phyloP scores from a whole-genome alignment of 805 yeast genomes.

The Metschnikowia shivogae region DNA sequence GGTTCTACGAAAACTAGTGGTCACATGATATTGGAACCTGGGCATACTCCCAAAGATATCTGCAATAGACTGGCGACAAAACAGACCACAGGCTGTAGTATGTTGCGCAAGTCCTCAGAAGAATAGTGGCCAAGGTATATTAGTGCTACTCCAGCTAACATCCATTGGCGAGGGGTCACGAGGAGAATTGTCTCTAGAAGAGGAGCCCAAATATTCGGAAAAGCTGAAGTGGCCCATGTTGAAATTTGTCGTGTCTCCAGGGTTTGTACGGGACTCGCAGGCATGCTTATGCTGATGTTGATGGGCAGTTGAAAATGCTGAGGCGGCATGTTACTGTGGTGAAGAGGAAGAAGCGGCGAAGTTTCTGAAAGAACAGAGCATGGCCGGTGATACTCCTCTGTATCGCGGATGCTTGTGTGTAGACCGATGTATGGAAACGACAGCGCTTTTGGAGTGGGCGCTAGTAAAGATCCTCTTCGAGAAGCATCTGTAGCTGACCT shows the following conservation, averaged over 20 bases:
- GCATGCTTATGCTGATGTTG: conserved; percentile 5
- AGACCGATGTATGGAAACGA: background rate
- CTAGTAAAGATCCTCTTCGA: background rate
- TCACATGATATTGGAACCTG: background rate
- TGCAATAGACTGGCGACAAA: conserved; percentile 1
- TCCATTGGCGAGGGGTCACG: conserved; percentile 3
- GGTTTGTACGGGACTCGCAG: conserved; percentile 1
- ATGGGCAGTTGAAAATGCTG: conserved; percentile 6
- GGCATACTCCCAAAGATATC: background rate
- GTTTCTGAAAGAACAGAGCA: conserved; percentile 4
- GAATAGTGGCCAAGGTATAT: conserved; percentile 4
- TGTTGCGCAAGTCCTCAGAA: background rate
- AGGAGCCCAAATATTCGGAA: background rate
- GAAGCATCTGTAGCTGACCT: background rate
- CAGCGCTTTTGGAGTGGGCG: background rate
- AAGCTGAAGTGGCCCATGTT: background rate
- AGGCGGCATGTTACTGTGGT: background rate
- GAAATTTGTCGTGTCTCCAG: background rate
- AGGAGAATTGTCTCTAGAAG: background rate
- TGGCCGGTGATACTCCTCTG: background rate
- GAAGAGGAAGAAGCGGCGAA: conserved; percentile 11
- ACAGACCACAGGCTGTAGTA: background rate
- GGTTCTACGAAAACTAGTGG: background rate
- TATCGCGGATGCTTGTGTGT: background rate
- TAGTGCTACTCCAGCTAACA: background rate